These are phyloP conservation scores for Miscanthus lutarioriparius DNA, from an alignment of 176 grass and related monocot genomes.

Conservation along the genomic window DNA sequence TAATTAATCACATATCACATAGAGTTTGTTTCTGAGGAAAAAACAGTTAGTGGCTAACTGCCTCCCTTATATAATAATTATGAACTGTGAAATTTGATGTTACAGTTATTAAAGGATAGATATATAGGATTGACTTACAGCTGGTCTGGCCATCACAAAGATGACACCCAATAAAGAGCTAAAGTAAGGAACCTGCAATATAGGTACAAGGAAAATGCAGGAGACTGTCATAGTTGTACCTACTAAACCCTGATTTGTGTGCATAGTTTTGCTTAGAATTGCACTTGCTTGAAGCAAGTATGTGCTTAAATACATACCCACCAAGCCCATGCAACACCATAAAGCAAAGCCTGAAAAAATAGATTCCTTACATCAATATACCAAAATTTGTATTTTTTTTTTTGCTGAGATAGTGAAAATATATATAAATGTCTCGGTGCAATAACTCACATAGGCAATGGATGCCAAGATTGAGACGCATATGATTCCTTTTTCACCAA, in stretches of 20 bases:
- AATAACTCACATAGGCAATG: constrained; percentile 62
- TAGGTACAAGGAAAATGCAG: neutral
- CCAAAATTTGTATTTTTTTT: neutral
- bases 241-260: no score
- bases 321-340: constrained; percentile 72
- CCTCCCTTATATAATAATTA: neutral
- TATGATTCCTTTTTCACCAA: constrained; percentile 57
- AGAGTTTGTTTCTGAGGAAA: no score
- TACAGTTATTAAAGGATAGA: constrained; percentile 35
- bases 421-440: neutral
- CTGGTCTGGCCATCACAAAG: constrained; percentile 68
- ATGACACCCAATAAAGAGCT: constrained; percentile 78
- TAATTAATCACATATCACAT: no score
- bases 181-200: constrained; percentile 73
- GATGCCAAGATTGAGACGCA: constrained; percentile 57
- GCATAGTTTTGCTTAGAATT: neutral
- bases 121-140: constrained; percentile 48
- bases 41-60: no score
- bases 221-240: neutral
- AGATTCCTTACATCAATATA: neutral
- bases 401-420: constrained; percentile 10
- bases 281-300: neutral
- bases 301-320: constrained; percentile 52
- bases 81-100: neutral
- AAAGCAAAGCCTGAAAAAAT: constrained; percentile 53